Evolutionary conservation across 441 rosid species (phyloP), one percentile per base, ranked within the genome.

Genomic region (Kokia cookei): DNA sequence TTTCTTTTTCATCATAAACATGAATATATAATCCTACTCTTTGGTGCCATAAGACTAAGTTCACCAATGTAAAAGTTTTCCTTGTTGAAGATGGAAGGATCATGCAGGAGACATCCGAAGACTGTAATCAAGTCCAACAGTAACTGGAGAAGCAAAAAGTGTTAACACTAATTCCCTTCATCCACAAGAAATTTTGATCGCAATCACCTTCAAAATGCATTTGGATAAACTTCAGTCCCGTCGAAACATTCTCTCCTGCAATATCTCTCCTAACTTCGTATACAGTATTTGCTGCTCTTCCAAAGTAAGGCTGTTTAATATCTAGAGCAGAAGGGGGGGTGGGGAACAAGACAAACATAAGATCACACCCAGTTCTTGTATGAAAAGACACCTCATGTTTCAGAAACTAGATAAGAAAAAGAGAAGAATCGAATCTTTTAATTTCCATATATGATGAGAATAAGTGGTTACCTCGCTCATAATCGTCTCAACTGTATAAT

Each of bases 231-330:
- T 61, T 43, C 51, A 50, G 22, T 74, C 68, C 14, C 57, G 43
- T 29, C 79, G 77, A 0, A 55, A 45, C 70, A 82, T 68, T 51
- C 87, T 83, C 29, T 84, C 84, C 24, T 72, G 83, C 63, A 94
- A 75, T 69, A 86, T 80, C 79, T 87, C 81, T 42, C 94, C 93
- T 1, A 92, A 85, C 86, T 84, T 90, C 77, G 17, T 17, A 47
- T 84, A 87, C 72, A 91, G 86, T 68, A 79, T 63, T 71, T 82
- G 84, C 83, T 91, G 97, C 80, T 92, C 96, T 70, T 88, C 90
- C 27, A 86, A 50, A 22, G 91, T 88, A 60, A 92, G 89, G 72
- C 83, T 86, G 60, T 77, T 84, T 65, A 85, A 57, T 80, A 92
- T 89, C 98, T 94, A 43, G 53, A 73, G 65, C 15, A 37, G 24